These are phyloP conservation scores for Brassica juncea DNA, from an alignment of 345 rosid species.

Conservation along the genomic window DNA sequence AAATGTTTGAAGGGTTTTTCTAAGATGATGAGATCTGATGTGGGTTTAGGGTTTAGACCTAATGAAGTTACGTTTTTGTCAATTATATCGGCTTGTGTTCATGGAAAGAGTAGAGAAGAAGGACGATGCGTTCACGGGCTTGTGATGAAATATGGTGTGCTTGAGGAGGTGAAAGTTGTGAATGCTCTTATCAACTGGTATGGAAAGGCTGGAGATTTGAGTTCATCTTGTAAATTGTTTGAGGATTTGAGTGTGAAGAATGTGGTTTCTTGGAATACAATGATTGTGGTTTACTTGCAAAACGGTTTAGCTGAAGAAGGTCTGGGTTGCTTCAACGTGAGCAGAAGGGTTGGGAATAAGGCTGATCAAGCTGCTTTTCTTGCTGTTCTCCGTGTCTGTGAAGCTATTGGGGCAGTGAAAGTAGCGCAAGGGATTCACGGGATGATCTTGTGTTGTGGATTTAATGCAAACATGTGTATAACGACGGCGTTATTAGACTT, in stretches of 20 bases:
- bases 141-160: slow-evolving; percentile 50
- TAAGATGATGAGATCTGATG: slow-evolving; percentile 54
- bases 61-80: slow-evolving; percentile 58
- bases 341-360: slow-evolving; percentile 48
- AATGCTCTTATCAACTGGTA: slow-evolving; percentile 61
- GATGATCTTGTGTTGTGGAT: slow-evolving; percentile 41
- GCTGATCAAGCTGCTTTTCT: slow-evolving; percentile 62
- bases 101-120: slow-evolving; percentile 40
- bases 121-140: slow-evolving; percentile 61
- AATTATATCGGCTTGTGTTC: slow-evolving; percentile 57
- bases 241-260: slow-evolving; percentile 47
- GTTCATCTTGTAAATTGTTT: slow-evolving; percentile 48
- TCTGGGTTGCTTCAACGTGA: slow-evolving; percentile 41
- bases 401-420: slow-evolving; percentile 50
- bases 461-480: slow-evolving; percentile 36
- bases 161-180: slow-evolving; percentile 52
- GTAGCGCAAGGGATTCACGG: slow-evolving; percentile 58
- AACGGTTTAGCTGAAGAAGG: slow-evolving; percentile 47
- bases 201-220: slow-evolving; percentile 53
- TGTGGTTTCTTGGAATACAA: slow-evolving; percentile 69
- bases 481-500: slow-evolving; percentile 52
- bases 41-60: slow-evolving; percentile 43
- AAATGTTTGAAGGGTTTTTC: slow-evolving; percentile 43
- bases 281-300: slow-evolving; percentile 48
- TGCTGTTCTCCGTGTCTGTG: slow-evolving; percentile 56